Evolutionary conservation across 2,329 filamentous ascomycete species (phyloP).

Genomic region (Bipolaris sorokiniana): DNA sequence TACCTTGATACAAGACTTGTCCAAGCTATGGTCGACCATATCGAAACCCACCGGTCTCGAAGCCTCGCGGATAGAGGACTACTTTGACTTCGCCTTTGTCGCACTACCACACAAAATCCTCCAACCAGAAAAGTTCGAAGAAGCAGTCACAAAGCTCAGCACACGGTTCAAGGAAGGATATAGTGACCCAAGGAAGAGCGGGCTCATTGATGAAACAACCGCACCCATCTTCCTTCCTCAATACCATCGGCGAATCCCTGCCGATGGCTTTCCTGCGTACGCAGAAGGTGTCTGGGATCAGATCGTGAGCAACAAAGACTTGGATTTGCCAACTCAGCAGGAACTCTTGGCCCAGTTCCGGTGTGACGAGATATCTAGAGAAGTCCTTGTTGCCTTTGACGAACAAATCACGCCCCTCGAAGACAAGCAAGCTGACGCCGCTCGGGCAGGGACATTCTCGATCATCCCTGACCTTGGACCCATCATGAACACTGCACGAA

Average conservation of each 20-base stretch:
- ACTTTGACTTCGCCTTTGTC: slow-evolving; percentile 98
- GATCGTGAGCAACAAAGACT: slow-evolving; percentile 97
- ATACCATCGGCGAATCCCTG: slow-evolving; percentile 94
- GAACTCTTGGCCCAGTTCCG: slow-evolving; percentile 96
- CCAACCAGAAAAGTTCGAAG: slow-evolving; percentile 87
- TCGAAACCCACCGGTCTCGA: slow-evolving; percentile 91
- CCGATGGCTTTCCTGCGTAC: slow-evolving; percentile 94
- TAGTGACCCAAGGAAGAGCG: slow-evolving; percentile 68
- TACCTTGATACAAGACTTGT: slow-evolving; percentile 87
- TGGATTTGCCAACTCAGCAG: slow-evolving; percentile 95
- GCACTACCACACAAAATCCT: slow-evolving; percentile 96
- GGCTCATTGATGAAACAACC: slow-evolving; percentile 71
- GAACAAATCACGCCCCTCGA: slow-evolving; percentile 81
- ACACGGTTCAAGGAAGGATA: slow-evolving; percentile 83
- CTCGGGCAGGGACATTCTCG: slow-evolving; percentile 72
- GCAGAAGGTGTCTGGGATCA: slow-evolving; percentile 96
- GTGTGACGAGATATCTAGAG: slow-evolving; percentile 93
- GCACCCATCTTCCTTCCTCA: slow-evolving; percentile 87
- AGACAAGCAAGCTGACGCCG: slow-evolving; percentile 78
- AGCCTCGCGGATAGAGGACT: slow-evolving; percentile 88
- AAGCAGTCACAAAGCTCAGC: slow-evolving; percentile 80
- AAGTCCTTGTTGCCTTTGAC: slow-evolving; percentile 86
- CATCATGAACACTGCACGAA: slow-evolving; percentile 73
- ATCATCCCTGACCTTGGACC: slow-evolving; percentile 77
- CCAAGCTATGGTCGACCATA: slow-evolving; percentile 89